Percentiles rank a stretch among this genome's conserved stretches.
These are phyloP conservation scores for Nemania sp. DNA, from an alignment of 2,329 filamentous ascomycete species.

Conservation along the genomic window DNA sequence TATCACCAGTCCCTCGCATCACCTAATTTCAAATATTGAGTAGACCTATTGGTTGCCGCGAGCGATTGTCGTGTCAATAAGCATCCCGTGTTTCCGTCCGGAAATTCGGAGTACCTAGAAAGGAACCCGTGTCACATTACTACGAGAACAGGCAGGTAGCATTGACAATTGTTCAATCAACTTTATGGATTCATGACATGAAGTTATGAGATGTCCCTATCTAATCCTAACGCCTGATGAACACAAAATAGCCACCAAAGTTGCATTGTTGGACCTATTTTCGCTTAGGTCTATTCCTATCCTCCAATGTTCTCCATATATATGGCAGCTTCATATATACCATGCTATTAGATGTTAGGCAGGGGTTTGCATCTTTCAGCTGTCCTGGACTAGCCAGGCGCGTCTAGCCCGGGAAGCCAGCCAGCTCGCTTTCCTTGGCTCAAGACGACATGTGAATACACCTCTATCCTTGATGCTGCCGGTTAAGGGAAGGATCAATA, in stretches of 20 bases:
- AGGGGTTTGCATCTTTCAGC: neutral
- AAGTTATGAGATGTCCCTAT: neutral
- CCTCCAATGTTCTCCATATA: neutral
- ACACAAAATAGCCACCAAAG: neutral
- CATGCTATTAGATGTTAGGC: neutral
- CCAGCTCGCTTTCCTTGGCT: slow-evolving; percentile 3
- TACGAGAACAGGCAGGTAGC: too few relatives aligned
- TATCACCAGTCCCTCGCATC: too few relatives aligned
- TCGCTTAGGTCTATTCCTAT: neutral
- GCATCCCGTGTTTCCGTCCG: too few relatives aligned
- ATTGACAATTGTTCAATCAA: too few relatives aligned
- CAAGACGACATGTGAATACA: neutral
- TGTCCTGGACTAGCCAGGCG: neutral
- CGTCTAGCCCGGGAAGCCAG: slow-evolving; percentile 5
- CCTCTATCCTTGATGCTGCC: neutral
- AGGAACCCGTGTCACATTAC: too few relatives aligned
- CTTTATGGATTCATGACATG: too few relatives aligned
- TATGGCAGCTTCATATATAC: neutral
- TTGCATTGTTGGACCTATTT: neutral
- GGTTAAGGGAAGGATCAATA: neutral
- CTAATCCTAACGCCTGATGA: neutral
- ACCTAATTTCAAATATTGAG: too few relatives aligned
- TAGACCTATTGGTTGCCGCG: too few relatives aligned
- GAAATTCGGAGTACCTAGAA: too few relatives aligned
- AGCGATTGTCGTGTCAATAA: too few relatives aligned